These are phyloP conservation scores for Penicillium malachiteum DNA, from an alignment of 495 filamentous ascomycete species.

Conservation along the genomic window DNA sequence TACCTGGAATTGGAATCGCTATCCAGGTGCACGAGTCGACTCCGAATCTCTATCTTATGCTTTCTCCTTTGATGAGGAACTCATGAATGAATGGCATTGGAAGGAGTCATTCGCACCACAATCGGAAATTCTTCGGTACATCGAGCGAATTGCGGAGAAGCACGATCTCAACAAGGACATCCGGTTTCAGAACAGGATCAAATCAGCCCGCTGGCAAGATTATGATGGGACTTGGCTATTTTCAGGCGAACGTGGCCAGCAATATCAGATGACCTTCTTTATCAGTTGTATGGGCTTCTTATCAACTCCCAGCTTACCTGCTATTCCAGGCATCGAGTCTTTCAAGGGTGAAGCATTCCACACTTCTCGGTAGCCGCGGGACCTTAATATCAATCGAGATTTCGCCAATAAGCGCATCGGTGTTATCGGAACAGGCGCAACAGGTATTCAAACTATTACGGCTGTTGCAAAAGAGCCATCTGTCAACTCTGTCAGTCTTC, in stretches of 20 bases:
- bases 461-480: constrained; percentile 21
- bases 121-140: constrained; percentile 27
- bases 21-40: constrained; percentile 31
- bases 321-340: constrained; percentile 22
- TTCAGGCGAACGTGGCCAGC: constrained; percentile 6
- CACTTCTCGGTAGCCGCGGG: constrained; percentile 41
- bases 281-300: constrained; percentile 23
- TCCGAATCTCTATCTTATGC: constrained; percentile 25
- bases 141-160: constrained; percentile 25
- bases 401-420: constrained; percentile 44
- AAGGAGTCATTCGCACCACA: constrained; percentile 21
- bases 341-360: constrained; percentile 37
- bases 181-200: constrained; percentile 27
- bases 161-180: constrained; percentile 25
- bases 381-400: constrained; percentile 28
- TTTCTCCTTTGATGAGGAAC: constrained; percentile 27
- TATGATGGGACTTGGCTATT: constrained; percentile 18
- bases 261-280: constrained; percentile 17
- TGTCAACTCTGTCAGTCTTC: constrained; percentile 36
- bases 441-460: constrained; percentile 46
- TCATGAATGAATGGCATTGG: constrained; percentile 28
- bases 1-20: constrained; percentile 47
- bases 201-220: constrained; percentile 17
- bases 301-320: constrained; percentile 32
- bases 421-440: constrained; percentile 52